These are phyloP conservation scores for Neonectria ditissima DNA, from an alignment of 2,329 filamentous ascomycete species.

Conservation along the genomic window DNA sequence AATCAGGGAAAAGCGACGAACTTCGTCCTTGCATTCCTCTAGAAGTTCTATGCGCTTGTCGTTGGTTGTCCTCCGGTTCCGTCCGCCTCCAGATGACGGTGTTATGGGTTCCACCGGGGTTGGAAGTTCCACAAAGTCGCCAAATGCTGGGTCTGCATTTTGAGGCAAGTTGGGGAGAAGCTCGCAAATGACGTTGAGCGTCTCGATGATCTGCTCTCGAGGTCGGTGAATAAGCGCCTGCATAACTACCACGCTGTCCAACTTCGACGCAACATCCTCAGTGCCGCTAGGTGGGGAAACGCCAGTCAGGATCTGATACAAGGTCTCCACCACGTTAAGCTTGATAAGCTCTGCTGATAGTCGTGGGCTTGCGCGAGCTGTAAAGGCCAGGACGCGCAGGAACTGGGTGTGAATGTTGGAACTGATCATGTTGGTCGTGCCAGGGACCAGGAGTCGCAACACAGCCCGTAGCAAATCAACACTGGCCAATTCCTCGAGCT, in stretches of 20 bases:
- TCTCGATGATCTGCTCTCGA: slow-evolving; percentile 96
- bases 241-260: slow-evolving; percentile 98
- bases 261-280: slow-evolving; percentile 83
- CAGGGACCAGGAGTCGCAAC: slow-evolving; percentile 87
- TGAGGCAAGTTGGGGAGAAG: slow-evolving; percentile 81
- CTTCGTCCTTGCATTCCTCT: slow-evolving; percentile 83
- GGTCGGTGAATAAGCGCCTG: slow-evolving; percentile 96
- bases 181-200: slow-evolving; percentile 97
- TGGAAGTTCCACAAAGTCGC: slow-evolving; percentile 59
- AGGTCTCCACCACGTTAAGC: slow-evolving; percentile 95
- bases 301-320: slow-evolving; percentile 97
- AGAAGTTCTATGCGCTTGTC: slow-evolving; percentile 87
- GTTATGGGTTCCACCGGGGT: slow-evolving; percentile 54
- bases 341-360: slow-evolving; percentile 92
- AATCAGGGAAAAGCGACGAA: slow-evolving; percentile 92
- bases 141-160: slow-evolving; percentile 57
- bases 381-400: slow-evolving; percentile 89
- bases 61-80: slow-evolving; percentile 65
- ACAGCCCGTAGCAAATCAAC: slow-evolving; percentile 87
- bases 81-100: slow-evolving; percentile 49
- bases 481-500: slow-evolving; percentile 92
- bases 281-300: slow-evolving; percentile 88
- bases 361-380: slow-evolving; percentile 86
- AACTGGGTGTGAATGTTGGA: slow-evolving; percentile 97
- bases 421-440: slow-evolving; percentile 94